Conservation (phyloP, 148 eudicot genomes). For the Persicaria maculosa region DNA sequence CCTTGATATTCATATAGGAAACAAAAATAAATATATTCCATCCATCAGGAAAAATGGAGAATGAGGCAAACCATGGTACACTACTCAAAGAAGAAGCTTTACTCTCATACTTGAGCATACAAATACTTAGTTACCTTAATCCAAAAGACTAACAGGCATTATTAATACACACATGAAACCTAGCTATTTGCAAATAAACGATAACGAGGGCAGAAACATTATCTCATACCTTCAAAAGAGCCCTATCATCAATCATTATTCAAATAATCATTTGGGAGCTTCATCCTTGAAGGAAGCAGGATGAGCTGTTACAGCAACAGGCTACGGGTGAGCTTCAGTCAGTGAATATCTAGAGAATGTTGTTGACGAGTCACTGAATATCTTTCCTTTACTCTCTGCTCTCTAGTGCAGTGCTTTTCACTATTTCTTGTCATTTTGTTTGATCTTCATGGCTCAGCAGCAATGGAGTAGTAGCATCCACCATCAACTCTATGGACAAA, state of each 20-base stretch:
- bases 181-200: neutral
- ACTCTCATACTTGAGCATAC: too few relatives aligned
- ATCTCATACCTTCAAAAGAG: constrained; percentile 33
- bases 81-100: too few relatives aligned
- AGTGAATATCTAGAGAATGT: constrained; percentile 25
- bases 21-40: neutral
- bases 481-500: too few relatives aligned
- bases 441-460: too few relatives aligned
- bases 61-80: neutral
- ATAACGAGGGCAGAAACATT: neutral
- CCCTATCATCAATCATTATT: constrained; percentile 37
- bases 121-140: neutral
- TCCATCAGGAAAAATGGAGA: neutral
- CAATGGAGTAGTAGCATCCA: too few relatives aligned
- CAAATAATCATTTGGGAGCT: constrained; percentile 25
- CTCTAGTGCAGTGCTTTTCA: too few relatives aligned
- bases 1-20: neutral
- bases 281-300: constrained; percentile 2
- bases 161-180: neutral
- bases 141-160: neutral
- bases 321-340: too few relatives aligned
- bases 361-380: constrained; percentile 28
- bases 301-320: too few relatives aligned
- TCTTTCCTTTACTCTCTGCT: neutral
- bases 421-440: too few relatives aligned